These are phyloP conservation scores for Graphiopsis chlorocephala DNA, from an alignment of 2,329 filamentous ascomycete genomes.

Conservation along the genomic window DNA sequence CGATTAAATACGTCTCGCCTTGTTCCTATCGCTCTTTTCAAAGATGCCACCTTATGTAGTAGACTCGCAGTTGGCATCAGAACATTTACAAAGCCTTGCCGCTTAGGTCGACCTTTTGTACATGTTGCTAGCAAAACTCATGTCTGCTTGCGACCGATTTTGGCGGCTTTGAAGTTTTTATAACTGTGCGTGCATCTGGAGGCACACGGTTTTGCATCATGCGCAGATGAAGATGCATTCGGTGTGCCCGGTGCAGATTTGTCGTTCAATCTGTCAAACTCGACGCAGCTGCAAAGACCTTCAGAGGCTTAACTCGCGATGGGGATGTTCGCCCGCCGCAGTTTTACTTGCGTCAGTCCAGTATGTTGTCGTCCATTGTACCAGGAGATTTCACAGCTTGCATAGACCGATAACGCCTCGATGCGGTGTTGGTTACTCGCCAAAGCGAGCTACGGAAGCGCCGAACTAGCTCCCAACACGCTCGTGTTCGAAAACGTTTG, in stretches of 20 bases:
- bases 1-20: background rate
- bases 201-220: background rate
- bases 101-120: background rate
- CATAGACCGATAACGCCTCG: background rate
- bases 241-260: background rate
- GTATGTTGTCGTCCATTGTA: background rate
- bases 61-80: background rate
- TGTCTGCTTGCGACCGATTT: background rate
- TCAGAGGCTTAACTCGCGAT: background rate
- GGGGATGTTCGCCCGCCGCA: background rate
- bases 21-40: background rate
- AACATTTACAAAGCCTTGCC: background rate
- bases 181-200: background rate
- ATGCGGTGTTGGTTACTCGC: constrained; percentile 1
- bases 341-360: background rate
- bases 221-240: background rate
- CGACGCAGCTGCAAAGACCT: background rate
- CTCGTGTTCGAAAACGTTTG: background rate
- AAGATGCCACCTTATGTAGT: background rate
- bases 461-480: constrained; percentile 9
- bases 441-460: constrained; percentile 8
- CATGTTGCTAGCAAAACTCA: background rate
- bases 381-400: background rate
- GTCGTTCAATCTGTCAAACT: background rate
- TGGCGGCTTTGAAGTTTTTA: background rate